Base-by-base conservation (phyloP, 2,329 filamentous ascomycete genomes). In the Passalora sequoiae region DNA sequence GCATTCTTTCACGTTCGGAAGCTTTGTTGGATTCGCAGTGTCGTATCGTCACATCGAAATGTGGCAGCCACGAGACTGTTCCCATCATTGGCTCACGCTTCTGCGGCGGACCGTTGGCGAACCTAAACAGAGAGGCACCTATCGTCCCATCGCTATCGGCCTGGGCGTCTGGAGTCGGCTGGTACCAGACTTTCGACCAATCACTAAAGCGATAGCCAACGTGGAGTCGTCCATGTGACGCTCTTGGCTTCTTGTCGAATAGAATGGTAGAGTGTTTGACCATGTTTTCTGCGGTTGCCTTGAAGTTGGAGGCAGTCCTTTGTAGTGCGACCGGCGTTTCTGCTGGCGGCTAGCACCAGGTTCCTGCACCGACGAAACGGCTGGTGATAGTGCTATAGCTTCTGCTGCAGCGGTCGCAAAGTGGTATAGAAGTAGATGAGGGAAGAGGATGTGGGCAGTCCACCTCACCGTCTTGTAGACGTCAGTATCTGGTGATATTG, bases 31-130 rank as follows among this genome's bases (percentile, higher is more conserved):
- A 20, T 10, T 36, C 17, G 21, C 31, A 46, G 15, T 25, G 5
- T n/a, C n/a, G n/a, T n/a, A n/a, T n/a, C 8, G 19, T 22, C 1
- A 38, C 30, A 19, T 52, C 38, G 25, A 33, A 54, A 16, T 43
- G 37, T 10, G 44, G 36, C 2, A 44, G 16, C 51, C 51, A 54
- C 3, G 15, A 12, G 4, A 54, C 28, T 17, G 52, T 49, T 8
- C 35, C 30, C 7, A 30, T 15, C 40, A 44, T 44, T 12, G 51
- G 51, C 29, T 51, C 48, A 10, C 47, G 44, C 19, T n/a, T 21
- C 3, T 15, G 13, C 27, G 21, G 20, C 12, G 8, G 12, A 25
- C 17, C 21, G 19, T n/a, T 28, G 5, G 28, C 31, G 7, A 42
- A 24, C 20, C 41, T 40, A 31, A 40, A 40, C 13, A 40, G 25